A percentile compares a stretch with the other conserved stretches of the same genome.
phyloP scores from a whole-genome alignment of 2,329 filamentous ascomycete species.

The Epichloe glyceriae region DNA sequence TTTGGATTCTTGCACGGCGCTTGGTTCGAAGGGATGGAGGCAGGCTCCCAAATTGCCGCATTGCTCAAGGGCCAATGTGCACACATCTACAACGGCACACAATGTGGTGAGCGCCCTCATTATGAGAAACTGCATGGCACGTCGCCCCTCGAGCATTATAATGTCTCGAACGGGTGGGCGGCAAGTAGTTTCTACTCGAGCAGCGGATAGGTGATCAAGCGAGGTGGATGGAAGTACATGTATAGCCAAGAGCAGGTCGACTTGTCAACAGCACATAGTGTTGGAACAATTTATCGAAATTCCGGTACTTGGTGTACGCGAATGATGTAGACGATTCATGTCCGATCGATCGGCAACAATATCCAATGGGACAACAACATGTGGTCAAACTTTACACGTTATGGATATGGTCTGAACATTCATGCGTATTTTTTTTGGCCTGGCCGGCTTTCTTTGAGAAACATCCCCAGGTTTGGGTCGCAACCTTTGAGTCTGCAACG shows the following conservation, averaged over 20 bases:
- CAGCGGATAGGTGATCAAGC: neutral
- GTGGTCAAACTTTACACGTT: too few species aligned
- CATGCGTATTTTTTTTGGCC: too few species aligned
- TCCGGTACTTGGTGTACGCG: too few species aligned
- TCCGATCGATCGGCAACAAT: too few species aligned
- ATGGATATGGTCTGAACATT: too few species aligned
- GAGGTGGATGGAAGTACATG: neutral
- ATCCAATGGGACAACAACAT: too few species aligned
- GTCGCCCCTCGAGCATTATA: conserved; percentile 20
- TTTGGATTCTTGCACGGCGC: conserved; percentile 55
- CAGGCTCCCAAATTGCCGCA: conserved; percentile 30
- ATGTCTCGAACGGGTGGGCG: conserved; percentile 23
- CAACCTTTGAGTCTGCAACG: too few species aligned
- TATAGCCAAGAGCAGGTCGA: neutral
- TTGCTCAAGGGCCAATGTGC: conserved; percentile 10
- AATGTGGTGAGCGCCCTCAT: conserved; percentile 11
- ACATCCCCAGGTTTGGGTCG: too few species aligned
- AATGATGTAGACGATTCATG: too few species aligned
- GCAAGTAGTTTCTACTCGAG: conserved; percentile 18
- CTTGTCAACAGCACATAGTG: neutral
- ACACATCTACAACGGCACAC: conserved; percentile 3
- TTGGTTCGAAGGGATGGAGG: conserved; percentile 41
- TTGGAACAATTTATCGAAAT: too few species aligned
- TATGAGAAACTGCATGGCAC: conserved; percentile 18
- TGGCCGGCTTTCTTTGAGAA: too few species aligned